Evolutionary conservation across 768 basidiomycete species (phyloP), one percentile per base, ranked within the genome.

Genomic region (Phanerodontia chrysosporium): DNA sequence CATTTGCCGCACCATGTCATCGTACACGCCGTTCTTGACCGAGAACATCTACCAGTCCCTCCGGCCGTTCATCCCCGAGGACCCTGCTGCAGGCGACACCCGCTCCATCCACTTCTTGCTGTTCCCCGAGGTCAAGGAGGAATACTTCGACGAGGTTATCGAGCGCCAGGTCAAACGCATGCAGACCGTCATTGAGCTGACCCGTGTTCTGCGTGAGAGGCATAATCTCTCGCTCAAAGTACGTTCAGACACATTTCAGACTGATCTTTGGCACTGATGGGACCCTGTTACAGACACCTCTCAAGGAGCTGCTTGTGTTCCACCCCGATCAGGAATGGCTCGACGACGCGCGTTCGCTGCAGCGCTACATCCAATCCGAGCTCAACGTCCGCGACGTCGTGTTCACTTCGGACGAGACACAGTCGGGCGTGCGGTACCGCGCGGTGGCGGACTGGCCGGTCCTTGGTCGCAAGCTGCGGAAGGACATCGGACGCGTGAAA

Each of bases 11-110:
- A 98, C 95, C 3, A 96, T 98, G 91, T 96, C 96, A 0, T 95
- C 97, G 8, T 99, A 97, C 74, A 98, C 95, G 9, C 97, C 97
- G 0, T 98, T 98, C 84, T 78, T 98, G 70, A 95, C 95, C 7
- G 97, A 99, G 74, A 97, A 88, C 74, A 78, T 98, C 60, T 98
- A 98, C 73, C 97, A 98, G 71, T 85, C 91, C 32, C 80, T 98
- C 42, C 84, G 86, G 48, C 77, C 77, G n/a, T 96, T 84, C 77
- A 90, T 96, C 63, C 92, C 94, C 0, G 84, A 85, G 60, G 83
- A 91, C 64, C 80, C 85, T 21, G 70, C 76, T 27, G 80, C 80
- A 18, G 83, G 82, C 1, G 97, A 98, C 66, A 81, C 87, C 6
- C 89, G 97, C 59, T 98, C 97, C 2, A 77, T 99, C 62, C 97